These are phyloP conservation scores for Thelonectria discophora DNA, from an alignment of 2,329 filamentous ascomycete species.

Conservation along the genomic window DNA sequence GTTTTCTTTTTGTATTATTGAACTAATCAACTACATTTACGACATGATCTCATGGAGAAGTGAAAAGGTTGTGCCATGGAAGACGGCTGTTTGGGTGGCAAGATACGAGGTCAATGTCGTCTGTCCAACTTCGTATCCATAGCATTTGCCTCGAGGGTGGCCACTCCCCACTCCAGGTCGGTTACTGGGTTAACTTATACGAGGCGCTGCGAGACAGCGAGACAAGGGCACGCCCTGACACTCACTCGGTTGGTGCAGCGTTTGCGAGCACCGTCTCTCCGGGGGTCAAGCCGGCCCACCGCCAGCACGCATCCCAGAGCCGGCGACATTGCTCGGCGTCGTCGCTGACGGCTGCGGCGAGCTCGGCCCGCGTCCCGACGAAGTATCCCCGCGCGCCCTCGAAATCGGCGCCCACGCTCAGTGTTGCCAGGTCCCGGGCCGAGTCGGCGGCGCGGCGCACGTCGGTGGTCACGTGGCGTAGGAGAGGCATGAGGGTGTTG, in stretches of 20 bases:
- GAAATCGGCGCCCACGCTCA: slow-evolving; percentile 26
- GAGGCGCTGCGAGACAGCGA: not conserved
- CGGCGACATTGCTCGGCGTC: slow-evolving; percentile 2
- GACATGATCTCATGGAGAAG: no score
- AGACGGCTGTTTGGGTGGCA: no score
- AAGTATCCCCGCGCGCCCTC: slow-evolving; percentile 23
- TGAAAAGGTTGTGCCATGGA: no score
- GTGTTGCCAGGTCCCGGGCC: slow-evolving; percentile 26
- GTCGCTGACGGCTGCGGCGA: slow-evolving; percentile 11
- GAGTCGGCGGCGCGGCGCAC: slow-evolving; percentile 27
- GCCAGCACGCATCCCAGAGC: slow-evolving; percentile 34
- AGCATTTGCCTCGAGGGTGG: no score
- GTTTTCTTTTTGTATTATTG: slow-evolving; percentile 2
- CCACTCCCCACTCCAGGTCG: not conserved
- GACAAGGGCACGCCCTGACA: not conserved
- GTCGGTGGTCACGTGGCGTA: slow-evolving; percentile 17
- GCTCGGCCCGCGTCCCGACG: not conserved
- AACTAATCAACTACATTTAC: slow-evolving; percentile 11
- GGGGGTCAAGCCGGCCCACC: slow-evolving; percentile 22
- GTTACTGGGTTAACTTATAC: not conserved
- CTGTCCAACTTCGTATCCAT: not conserved
- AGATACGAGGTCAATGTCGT: not conserved
- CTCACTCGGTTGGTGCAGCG: slow-evolving; percentile 8
- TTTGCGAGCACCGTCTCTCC: slow-evolving; percentile 25
- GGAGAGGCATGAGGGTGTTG: slow-evolving; percentile 9